Percentiles rank a stretch among this genome's conserved stretches.
Conservation (phyloP, 2,329 filamentous ascomycete species). For the Atkinsonella texensis region DNA sequence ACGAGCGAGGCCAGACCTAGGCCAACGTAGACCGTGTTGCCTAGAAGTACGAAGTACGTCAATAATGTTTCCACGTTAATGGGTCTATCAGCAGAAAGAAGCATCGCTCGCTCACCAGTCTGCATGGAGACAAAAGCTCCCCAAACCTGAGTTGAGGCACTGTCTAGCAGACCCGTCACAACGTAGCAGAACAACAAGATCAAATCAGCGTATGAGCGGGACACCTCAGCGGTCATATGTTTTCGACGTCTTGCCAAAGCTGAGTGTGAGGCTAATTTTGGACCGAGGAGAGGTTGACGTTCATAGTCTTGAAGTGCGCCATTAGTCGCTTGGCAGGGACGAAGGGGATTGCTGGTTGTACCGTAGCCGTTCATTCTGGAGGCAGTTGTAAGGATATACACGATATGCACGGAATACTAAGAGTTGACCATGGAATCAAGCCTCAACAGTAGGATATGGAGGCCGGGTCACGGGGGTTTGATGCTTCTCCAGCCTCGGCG, state of each 20-base stretch:
- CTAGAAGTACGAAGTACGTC: slow-evolving; percentile 17
- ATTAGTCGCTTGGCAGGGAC: neutral
- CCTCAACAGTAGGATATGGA: too few relatives aligned
- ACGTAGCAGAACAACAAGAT: slow-evolving; percentile 61
- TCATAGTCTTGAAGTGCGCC: slow-evolving; percentile 1
- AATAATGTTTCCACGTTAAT: neutral
- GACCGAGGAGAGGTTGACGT: slow-evolving; percentile 19
- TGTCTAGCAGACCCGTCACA: slow-evolving; percentile 68
- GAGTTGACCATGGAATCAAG: too few relatives aligned
- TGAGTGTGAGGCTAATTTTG: slow-evolving; percentile 11
- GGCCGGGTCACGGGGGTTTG: too few relatives aligned
- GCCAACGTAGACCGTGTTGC: slow-evolving; percentile 70
- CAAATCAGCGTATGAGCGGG: slow-evolving; percentile 52
- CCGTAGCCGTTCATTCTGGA: slow-evolving; percentile 9
- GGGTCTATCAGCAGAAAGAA: neutral
- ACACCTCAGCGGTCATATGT: slow-evolving; percentile 35
- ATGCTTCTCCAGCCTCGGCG: too few relatives aligned
- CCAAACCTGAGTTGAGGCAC: slow-evolving; percentile 64
- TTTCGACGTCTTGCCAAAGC: slow-evolving; percentile 17
- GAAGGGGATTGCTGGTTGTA: slow-evolving; percentile 1
- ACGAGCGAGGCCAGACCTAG: slow-evolving; percentile 53
- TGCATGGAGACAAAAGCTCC: slow-evolving; percentile 78
- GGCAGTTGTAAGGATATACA: neutral
- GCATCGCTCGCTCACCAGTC: slow-evolving; percentile 41
- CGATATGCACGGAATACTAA: too few relatives aligned